These are phyloP conservation scores for Coemansia sp. DNA, from an alignment of 192 early-diverging fungal species.

Conservation along the genomic window DNA sequence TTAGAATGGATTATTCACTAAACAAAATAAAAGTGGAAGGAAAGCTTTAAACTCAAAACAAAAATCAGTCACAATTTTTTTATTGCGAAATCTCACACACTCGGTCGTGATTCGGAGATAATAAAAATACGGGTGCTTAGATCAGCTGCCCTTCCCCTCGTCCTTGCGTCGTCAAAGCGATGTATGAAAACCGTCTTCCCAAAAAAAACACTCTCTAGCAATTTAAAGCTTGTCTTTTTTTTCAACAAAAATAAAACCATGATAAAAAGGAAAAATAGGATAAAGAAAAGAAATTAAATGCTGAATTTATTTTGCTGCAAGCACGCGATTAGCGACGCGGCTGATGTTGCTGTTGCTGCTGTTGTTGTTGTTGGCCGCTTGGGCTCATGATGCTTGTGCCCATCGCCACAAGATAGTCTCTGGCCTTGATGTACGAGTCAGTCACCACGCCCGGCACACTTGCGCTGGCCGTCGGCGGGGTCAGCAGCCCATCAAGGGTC, in stretches of 20 bases:
- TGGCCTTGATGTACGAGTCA: slow-evolving; percentile 35
- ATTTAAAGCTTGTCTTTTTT: too few relatives aligned
- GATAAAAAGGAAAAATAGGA: neutral
- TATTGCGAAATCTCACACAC: too few relatives aligned
- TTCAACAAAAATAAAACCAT: too few relatives aligned
- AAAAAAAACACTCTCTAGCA: too few relatives aligned
- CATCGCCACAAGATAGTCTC: slow-evolving; percentile 39
- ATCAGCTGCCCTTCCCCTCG: too few relatives aligned
- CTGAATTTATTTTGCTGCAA: neutral
- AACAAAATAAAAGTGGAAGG: neutral
- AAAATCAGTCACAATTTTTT: neutral
- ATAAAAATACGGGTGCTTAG: too few relatives aligned
- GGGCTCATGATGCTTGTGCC: slow-evolving; percentile 36
- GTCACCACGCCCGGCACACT: slow-evolving; percentile 33
- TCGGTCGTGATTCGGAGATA: too few relatives aligned
- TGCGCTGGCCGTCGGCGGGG: slow-evolving; percentile 24
- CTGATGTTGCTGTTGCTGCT: slow-evolving; percentile 20
- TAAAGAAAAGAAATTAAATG: slow-evolving; percentile 12
- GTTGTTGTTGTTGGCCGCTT: slow-evolving; percentile 19
- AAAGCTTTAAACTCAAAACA: neutral
- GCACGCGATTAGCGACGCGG: neutral
- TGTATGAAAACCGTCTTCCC: too few relatives aligned
- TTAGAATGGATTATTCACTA: neutral
- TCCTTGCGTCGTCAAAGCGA: too few relatives aligned
- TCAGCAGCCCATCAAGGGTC: slow-evolving; percentile 23